A percentile compares a stretch with the other conserved stretches of the same genome.
phyloP scores from a whole-genome alignment of 306 rosid species.

The Medicago arabica region DNA sequence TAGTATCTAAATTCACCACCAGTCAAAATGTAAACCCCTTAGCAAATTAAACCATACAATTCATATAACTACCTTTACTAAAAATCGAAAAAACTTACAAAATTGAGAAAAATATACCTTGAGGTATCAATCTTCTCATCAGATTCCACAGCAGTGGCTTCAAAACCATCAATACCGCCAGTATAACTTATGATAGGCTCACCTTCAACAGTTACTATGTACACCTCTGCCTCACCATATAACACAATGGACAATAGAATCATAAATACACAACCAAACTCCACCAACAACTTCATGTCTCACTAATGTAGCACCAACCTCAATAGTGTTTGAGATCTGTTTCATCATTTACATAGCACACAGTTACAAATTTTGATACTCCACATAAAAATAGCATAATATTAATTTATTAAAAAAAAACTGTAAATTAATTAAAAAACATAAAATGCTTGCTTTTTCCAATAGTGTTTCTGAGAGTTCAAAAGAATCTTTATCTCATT shows the following conservation, averaged over 20 bases:
- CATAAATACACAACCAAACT: conserved; percentile 46
- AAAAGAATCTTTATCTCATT: neutral
- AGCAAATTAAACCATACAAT: neutral
- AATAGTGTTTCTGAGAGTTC: conserved; percentile 14
- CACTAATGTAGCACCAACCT: conserved; percentile 43
- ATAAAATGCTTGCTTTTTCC: neutral
- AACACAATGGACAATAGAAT: conserved; percentile 45
- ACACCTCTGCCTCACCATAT: conserved; percentile 73
- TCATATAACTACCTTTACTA: neutral
- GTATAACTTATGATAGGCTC: conserved; percentile 87
- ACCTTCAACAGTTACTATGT: conserved; percentile 86
- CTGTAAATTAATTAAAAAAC: neutral
- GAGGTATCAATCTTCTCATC: conserved; percentile 51
- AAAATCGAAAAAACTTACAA: neutral
- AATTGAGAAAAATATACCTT: conserved; percentile 57
- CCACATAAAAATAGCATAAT: neutral
- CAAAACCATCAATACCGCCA: conserved; percentile 70
- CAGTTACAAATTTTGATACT: conserved; percentile 1
- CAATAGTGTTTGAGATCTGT: conserved; percentile 46
- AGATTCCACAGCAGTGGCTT: conserved; percentile 54
- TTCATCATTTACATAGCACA: conserved; percentile 30
- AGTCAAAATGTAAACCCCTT: conserved; percentile 3
- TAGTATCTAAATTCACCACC: conserved; percentile 19
- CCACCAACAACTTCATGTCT: conserved; percentile 57
- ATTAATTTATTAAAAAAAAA: neutral